Base-by-base conservation (phyloP, 257 asterid genomes). In the Solanum sejunctum region DNA sequence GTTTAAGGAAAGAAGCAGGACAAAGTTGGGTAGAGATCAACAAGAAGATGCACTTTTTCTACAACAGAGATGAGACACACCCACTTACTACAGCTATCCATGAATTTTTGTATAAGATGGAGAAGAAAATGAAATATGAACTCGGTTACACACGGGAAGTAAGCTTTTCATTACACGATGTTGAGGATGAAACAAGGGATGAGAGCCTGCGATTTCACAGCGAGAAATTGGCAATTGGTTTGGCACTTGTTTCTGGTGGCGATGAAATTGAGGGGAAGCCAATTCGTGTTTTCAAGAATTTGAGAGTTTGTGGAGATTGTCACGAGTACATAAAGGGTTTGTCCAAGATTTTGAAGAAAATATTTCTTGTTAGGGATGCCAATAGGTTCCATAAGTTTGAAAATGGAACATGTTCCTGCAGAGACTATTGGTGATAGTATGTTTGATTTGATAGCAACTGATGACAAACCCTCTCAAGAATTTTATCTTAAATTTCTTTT, bases 281-380 rank as follows among this genome's bases (percentile, higher is more conserved):
- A 6, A 86, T 89, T 83, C 86, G 88, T 11, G 60, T 91, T 55
- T 91, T 91, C 84, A 91, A 91, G 61, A 91, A 91, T 85, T 88
- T 89, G 82, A 89, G 93, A 86, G 88, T 91, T 80, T 91, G 93
- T 85, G 93, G 93, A 56, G 93, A 91, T 84, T 91, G 93, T 80
- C 93, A 91, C 4, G 93, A 91, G 81, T 91, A 88, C 69, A 84
- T 91, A 72, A 91, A 91, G 85, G 91, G 93, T 60, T 78, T 91
- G 86, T 91, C 93, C 18, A 89, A 85, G 81, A 84, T 91, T 84
- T 85, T 88, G 84, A 66, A 67, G 49, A 86, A 88, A 86, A 86
- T 85, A 51, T 67, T 91, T 83, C 80, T 91, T 70, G 91, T 91
- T 17, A 86, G 93, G 72, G 93, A 91, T 88, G 91, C 93, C 45